Evolutionary conservation across 768 basidiomycete genomes (phyloP).

Genomic region (Phanerochaete carnosa): DNA sequence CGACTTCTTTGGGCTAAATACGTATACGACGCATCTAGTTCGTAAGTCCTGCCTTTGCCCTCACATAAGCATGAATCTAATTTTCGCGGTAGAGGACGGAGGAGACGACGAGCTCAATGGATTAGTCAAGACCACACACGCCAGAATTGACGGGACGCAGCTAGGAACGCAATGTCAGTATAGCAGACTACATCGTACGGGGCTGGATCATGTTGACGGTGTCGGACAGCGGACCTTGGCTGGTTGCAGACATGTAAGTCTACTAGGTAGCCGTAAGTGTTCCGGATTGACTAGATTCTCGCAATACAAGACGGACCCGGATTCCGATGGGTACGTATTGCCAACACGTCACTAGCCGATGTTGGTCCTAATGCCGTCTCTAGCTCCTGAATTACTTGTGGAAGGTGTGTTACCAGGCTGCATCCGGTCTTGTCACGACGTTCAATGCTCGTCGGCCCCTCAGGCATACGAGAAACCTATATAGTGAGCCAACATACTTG

Average conservation of each 20-base stretch:
- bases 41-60: conserved; percentile 33
- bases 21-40: conserved; percentile 64
- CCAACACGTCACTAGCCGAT: neutral
- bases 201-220: neutral
- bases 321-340: conserved; percentile 30
- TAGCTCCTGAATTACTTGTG: conserved; percentile 39
- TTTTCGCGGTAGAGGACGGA: conserved; percentile 42
- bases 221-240: conserved; percentile 27
- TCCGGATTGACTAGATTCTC: neutral
- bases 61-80: neutral
- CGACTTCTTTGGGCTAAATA: conserved; percentile 73
- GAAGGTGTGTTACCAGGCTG: conserved; percentile 25
- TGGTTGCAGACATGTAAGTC: conserved; percentile 36
- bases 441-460: neutral
- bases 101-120: conserved; percentile 65
- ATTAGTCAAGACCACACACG: conserved; percentile 57
- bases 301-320: conserved; percentile 29
- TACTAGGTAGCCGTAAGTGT: neutral
- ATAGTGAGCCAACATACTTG: conserved; percentile 21
- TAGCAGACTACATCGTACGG: neutral
- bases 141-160: conserved; percentile 58
- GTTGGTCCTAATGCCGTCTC: no score
- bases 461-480: conserved; percentile 37
- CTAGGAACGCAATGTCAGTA: conserved; percentile 55
- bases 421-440: neutral